These are phyloP conservation scores for Mortierella sp. DNA, from an alignment of 371 early-diverging fungal genomes.

Conservation along the genomic window DNA sequence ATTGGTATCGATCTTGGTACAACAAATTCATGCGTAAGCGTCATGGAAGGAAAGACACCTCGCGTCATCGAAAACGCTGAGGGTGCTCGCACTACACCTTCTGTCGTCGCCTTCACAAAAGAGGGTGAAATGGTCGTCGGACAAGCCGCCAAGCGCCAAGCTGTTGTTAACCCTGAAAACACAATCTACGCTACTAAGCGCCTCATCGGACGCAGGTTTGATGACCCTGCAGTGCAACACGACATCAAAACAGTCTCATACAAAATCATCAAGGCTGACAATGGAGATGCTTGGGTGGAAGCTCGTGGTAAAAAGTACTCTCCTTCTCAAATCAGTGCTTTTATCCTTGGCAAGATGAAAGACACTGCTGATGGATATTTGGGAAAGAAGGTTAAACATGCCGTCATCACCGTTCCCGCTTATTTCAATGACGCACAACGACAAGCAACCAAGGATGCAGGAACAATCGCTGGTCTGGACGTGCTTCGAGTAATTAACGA, in stretches of 20 bases:
- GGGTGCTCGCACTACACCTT: constrained; percentile 98
- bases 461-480: constrained; percentile 95
- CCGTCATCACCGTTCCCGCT: constrained; percentile 93
- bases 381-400: constrained; percentile 88
- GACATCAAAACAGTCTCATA: constrained; percentile 91
- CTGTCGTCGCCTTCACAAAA: constrained; percentile 95
- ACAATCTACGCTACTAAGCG: constrained; percentile 97
- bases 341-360: constrained; percentile 97
- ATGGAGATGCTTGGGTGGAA: constrained; percentile 99
- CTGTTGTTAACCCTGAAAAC: constrained; percentile 95
- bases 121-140: constrained; percentile 96
- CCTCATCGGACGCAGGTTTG: constrained; percentile 95
- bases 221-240: constrained; percentile 87
- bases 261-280: constrained; percentile 91
- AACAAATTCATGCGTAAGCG: constrained; percentile 98
- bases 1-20: constrained; percentile 99
- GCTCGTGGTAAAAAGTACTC: constrained; percentile 93
- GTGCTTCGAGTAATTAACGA: constrained; percentile 99
- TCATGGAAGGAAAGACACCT: constrained; percentile 97
- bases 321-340: constrained; percentile 96
- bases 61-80: constrained; percentile 97
- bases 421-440: constrained; percentile 97
- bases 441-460: constrained; percentile 99
- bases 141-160: constrained; percentile 96
- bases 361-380: constrained; percentile 93